Evolutionary conservation across 225 moss, liverwort and hornwort species (phyloP).

Genomic region (Polytrichum commune): DNA sequence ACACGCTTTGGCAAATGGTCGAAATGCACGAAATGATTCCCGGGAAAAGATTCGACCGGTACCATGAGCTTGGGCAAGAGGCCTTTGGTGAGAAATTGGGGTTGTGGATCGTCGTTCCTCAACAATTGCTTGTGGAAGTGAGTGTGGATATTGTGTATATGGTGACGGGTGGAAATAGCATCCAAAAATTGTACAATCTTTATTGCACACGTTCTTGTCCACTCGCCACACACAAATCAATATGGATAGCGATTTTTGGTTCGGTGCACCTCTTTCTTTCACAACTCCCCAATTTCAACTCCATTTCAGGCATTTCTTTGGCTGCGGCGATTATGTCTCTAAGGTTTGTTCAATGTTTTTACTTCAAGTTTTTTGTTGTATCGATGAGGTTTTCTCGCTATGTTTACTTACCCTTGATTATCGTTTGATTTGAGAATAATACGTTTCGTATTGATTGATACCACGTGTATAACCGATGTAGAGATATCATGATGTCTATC

Average conservation of each 20-base stretch:
- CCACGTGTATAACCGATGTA: too few species aligned
- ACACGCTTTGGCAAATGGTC: constrained; percentile 53
- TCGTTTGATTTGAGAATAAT: too few species aligned
- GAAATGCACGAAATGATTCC: constrained; percentile 44
- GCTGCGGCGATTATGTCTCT: constrained; percentile 17
- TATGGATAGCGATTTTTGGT: constrained; percentile 10
- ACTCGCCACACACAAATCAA: background rate
- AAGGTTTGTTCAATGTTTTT: constrained; percentile 3
- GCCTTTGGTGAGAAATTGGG: constrained; percentile 17
- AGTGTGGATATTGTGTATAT: constrained; percentile 19
- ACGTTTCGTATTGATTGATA: too few species aligned
- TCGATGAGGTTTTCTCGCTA: background rate
- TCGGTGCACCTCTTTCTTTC: constrained; percentile 11
- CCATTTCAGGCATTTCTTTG: constrained; percentile 12
- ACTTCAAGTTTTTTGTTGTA: background rate
- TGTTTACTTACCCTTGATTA: too few species aligned
- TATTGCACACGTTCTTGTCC: constrained; percentile 1
- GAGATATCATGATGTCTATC: background rate
- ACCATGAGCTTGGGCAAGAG: constrained; percentile 23
- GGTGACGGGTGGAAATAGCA: constrained; percentile 13
- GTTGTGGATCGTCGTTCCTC: constrained; percentile 17
- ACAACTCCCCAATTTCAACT: constrained; percentile 18
- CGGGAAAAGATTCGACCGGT: constrained; percentile 15
- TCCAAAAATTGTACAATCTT: background rate
- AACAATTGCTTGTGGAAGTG: constrained; percentile 12